These are phyloP conservation scores for Cryptococcus sp. DNA, from an alignment of 1,284 basidiomycete genomes.

Conservation along the genomic window DNA sequence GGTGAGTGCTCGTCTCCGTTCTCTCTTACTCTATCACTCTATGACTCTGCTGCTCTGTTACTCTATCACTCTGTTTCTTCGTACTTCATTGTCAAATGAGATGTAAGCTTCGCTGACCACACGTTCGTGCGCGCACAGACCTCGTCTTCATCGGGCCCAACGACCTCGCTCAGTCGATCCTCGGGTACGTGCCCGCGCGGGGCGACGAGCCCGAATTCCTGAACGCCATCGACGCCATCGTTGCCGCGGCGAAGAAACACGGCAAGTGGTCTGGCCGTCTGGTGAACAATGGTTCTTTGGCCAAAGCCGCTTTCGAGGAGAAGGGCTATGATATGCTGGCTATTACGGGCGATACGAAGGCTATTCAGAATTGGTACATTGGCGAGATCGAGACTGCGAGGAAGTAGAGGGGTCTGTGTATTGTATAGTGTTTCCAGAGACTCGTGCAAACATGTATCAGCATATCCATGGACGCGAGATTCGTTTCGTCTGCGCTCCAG, in stretches of 20 bases:
- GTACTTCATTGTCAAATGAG: background rate
- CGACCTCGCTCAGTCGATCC: constrained; percentile 40
- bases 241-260: constrained; percentile 29
- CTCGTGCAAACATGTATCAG: no score
- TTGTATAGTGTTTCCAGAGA: no score
- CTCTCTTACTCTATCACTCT: no score
- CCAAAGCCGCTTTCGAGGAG: constrained; percentile 18
- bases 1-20: constrained; percentile 25
- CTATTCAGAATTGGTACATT: constrained; percentile 13
- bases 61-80: no score
- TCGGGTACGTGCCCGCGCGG: constrained; percentile 39
- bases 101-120: background rate
- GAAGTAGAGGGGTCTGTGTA: constrained; percentile 2
- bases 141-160: constrained; percentile 46
- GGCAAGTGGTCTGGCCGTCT: constrained; percentile 38
- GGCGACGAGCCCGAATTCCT: constrained; percentile 38
- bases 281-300: constrained; percentile 29
- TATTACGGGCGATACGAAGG: constrained; percentile 16
- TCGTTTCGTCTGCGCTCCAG: no score
- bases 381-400: constrained; percentile 7
- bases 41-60: background rate
- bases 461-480: no score
- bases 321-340: constrained; percentile 12
- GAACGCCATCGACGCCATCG: constrained; percentile 37
- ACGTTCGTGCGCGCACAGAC: constrained; percentile 21